These are phyloP conservation scores for Coemansia sp. DNA, from an alignment of 192 early-diverging fungal species.

Conservation along the genomic window DNA sequence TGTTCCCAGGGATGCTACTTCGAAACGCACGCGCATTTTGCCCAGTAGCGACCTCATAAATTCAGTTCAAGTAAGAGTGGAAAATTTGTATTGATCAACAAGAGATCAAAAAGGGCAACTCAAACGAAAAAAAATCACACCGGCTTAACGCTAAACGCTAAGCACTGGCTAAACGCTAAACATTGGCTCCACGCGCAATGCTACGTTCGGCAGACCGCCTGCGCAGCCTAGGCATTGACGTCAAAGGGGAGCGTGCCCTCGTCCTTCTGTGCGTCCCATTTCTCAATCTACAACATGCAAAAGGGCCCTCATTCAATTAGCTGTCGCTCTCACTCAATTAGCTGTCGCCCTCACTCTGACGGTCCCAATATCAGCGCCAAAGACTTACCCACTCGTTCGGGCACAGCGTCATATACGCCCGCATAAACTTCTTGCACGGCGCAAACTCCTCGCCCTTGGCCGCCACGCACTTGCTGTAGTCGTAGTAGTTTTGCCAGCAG, in stretches of 20 bases:
- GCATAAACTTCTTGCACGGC: conserved; percentile 89
- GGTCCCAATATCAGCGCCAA: too few relatives aligned
- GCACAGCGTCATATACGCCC: conserved; percentile 83
- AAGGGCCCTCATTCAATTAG: background rate
- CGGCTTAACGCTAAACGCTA: background rate
- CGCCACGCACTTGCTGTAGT: conserved; percentile 87
- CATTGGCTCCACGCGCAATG: background rate
- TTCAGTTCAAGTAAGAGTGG: background rate
- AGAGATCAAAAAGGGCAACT: background rate
- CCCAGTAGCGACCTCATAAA: background rate
- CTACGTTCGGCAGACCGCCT: background rate
- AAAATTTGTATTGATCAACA: background rate
- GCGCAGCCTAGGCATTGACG: conserved; percentile 9
- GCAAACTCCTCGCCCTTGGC: conserved; percentile 95
- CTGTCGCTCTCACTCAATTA: background rate
- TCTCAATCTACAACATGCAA: conserved; percentile 43
- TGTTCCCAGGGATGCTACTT: conserved; percentile 9
- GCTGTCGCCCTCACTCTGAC: too few relatives aligned
- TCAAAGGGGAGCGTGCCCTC: conserved; percentile 46
- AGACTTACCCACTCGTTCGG: conserved; percentile 90
- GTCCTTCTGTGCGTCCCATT: conserved; percentile 51
- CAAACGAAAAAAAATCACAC: too few relatives aligned
- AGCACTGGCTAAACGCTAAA: background rate
- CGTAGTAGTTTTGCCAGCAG: conserved; percentile 99
- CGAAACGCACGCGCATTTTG: conserved; percentile 40